Conservation (phyloP, 1,139 yeast species). For the Pichia sp. region DNA sequence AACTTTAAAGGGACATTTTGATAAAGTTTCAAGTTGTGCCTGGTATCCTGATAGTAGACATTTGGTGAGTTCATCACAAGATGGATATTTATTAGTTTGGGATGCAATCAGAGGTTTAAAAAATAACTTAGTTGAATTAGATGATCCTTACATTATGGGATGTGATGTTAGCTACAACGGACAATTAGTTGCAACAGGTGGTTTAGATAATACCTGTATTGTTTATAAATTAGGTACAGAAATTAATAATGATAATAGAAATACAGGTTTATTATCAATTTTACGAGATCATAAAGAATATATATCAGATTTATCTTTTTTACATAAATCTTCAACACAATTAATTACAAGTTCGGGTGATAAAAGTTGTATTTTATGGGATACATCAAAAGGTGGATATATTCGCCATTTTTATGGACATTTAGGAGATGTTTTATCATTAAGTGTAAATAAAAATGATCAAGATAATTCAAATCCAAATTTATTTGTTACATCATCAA, state of each 20-base stretch:
- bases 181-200: conserved; percentile 68
- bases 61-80: conserved; percentile 74
- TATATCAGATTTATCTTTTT: conserved; percentile 66
- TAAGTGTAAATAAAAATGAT: conserved; percentile 33
- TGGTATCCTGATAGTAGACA: conserved; percentile 61
- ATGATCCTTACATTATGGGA: conserved; percentile 72
- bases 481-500: conserved; percentile 63
- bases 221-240: conserved; percentile 41
- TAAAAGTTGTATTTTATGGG: conserved; percentile 79
- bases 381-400: conserved; percentile 52
- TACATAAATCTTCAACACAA: conserved; percentile 41
- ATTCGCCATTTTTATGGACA: conserved; percentile 63
- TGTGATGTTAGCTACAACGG: conserved; percentile 70
- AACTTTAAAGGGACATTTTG: conserved; percentile 64
- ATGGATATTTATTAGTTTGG: conserved; percentile 83
- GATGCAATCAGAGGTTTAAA: conserved; percentile 71
- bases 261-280: conserved; percentile 38
- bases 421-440: conserved; percentile 68
- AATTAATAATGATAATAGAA: conserved; percentile 10
- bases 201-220: conserved; percentile 73
- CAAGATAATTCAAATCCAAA: conserved; percentile 15
- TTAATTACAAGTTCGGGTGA: conserved; percentile 77
- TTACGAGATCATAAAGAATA: conserved; percentile 81
- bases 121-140: conserved; percentile 59
- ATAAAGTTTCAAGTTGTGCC: conserved; percentile 60